Evolutionary conservation across 2,329 filamentous ascomycete genomes (phyloP).

Genomic region (Aureobasidium mangrovei): DNA sequence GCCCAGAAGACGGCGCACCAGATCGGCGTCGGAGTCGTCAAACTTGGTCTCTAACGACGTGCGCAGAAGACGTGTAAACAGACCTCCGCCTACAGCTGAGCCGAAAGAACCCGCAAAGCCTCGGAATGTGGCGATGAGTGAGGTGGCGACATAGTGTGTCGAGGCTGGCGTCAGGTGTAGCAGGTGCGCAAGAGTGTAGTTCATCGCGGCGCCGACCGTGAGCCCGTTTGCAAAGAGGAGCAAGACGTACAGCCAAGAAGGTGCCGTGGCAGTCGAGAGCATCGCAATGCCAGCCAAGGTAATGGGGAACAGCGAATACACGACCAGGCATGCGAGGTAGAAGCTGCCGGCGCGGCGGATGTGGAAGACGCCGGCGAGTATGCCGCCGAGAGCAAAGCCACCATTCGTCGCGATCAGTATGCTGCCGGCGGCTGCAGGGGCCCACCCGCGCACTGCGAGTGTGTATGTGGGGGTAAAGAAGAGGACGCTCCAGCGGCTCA

Average conservation of each 20-base stretch:
- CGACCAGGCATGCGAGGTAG: constrained; percentile 44
- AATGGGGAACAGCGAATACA: constrained; percentile 53
- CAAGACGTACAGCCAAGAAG: constrained; percentile 47
- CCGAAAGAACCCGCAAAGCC: constrained; percentile 77
- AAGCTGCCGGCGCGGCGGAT: constrained; percentile 66
- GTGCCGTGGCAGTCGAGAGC: constrained; percentile 45
- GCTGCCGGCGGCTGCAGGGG: constrained; percentile 61
- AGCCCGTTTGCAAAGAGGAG: constrained; percentile 63
- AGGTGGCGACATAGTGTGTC: constrained; percentile 66
- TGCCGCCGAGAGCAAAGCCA: constrained; percentile 66
- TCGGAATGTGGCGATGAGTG: constrained; percentile 68
- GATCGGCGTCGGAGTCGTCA: constrained; percentile 30
- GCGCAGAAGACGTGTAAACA: constrained; percentile 57
- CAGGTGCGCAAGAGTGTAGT: constrained; percentile 74
- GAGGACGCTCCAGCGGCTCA: constrained; percentile 68
- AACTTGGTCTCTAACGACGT: constrained; percentile 51
- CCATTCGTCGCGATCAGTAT: constrained; percentile 74
- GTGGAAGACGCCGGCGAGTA: constrained; percentile 66
- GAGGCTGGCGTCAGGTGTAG: constrained; percentile 60
- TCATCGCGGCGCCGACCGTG: constrained; percentile 61
- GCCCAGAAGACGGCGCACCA: constrained; percentile 49
- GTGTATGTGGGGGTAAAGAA: constrained; percentile 77
- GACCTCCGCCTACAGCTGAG: constrained; percentile 67
- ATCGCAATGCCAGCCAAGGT: constrained; percentile 50
- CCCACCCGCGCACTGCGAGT: constrained; percentile 63